Percentiles rank a stretch among this genome's conserved stretches.
Conservation (phyloP, 129 eudicot species). For the Flaveria sonorensis region DNA sequence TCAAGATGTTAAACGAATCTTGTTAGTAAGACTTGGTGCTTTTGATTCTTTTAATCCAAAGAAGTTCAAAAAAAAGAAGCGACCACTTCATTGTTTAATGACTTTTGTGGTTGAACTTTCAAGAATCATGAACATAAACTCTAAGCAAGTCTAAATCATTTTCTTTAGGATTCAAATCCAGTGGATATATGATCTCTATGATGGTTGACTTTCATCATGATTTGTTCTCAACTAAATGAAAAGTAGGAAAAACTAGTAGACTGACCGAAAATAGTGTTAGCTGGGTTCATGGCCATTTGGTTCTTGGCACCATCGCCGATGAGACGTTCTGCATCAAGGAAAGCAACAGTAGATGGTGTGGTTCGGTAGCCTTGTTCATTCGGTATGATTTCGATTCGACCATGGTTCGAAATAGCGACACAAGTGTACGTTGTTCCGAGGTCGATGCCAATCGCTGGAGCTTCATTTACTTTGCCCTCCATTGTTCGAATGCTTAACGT, state of each 20-base stretch:
- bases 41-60: not conserved
- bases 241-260: not conserved
- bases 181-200: not conserved
- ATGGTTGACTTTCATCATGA: not conserved
- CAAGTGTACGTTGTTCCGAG: slow-evolving; percentile 18
- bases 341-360: slow-evolving; percentile 23
- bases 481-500: not conserved
- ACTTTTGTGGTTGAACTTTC: not conserved
- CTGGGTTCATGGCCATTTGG: slow-evolving; percentile 17
- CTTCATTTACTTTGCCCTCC: slow-evolving; percentile 17
- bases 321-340: slow-evolving; percentile 13
- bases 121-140: not conserved
- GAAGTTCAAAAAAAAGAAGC: not conserved
- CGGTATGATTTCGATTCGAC: slow-evolving; percentile 25
- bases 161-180: not conserved
- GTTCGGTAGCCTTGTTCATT: slow-evolving; percentile 26
- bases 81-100: not conserved
- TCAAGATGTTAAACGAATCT: not conserved
- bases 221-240: not conserved
- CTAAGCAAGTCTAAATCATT: not conserved
- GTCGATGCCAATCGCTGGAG: slow-evolving; percentile 2
- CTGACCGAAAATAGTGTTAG: slow-evolving; percentile 20
- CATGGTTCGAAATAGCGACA: not conserved
- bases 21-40: not conserved
- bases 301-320: slow-evolving; percentile 20